Percentiles rank a stretch among this genome's conserved stretches.
Conservation (phyloP, 108 stramenopile genomes). For the Cyclotella atomus region DNA sequence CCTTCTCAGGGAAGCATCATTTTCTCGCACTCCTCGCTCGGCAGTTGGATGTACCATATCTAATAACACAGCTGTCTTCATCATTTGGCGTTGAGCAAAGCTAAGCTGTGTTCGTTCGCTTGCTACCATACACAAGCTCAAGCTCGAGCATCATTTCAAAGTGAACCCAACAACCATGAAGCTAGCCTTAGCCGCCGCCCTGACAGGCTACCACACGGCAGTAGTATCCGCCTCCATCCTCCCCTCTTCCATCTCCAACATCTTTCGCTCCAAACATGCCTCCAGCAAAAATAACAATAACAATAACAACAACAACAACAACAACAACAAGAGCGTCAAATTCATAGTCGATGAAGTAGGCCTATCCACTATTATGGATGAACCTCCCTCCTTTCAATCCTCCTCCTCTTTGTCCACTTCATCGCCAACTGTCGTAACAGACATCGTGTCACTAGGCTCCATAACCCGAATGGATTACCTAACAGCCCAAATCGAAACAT, state of each 20-base stretch:
- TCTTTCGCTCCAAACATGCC: neutral
- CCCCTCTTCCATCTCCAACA: neutral
- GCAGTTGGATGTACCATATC: no score
- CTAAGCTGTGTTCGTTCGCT: no score
- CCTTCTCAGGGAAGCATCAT: no score
- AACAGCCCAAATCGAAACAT: constrained; percentile 24
- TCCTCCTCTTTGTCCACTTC: no score
- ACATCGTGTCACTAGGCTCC: constrained; percentile 24
- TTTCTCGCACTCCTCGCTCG: no score
- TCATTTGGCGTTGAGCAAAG: no score
- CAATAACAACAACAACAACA: no score
- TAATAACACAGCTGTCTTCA: no score
- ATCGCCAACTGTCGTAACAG: neutral
- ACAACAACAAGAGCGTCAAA: no score
- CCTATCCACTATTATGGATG: neutral
- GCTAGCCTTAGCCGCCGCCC: neutral
- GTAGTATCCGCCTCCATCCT: neutral
- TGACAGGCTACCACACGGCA: neutral
- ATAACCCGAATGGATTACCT: constrained; percentile 18
- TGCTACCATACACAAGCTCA: no score
- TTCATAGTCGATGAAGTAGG: neutral
- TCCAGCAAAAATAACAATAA: no score
- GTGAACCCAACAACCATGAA: neutral
- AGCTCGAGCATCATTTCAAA: no score
- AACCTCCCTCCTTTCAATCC: neutral